Base-by-base conservation (phyloP, 2,329 filamentous ascomycete genomes). In the Huntiella decipiens region DNA sequence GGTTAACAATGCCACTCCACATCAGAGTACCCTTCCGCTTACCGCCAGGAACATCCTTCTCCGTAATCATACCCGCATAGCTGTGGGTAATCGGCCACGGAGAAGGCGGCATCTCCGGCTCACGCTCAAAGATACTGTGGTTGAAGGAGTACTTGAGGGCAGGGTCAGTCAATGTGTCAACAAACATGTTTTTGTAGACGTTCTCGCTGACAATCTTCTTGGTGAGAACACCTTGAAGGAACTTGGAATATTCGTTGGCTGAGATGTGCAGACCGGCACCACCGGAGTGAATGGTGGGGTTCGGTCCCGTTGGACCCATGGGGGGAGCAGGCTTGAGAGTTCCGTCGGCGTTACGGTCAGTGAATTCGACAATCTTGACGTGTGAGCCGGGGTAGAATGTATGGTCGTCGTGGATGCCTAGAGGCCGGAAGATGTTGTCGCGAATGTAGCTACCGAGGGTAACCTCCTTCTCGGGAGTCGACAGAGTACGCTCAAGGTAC, bases 211-310 rank as follows among this genome's bases (percentile, higher is more conserved):
- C 43, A 6, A 66, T 45, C 10, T 50, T 51, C 4, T 54, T 55
- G 4, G 52, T 50, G 5, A 67, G 52, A 11, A 66, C 38, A 0
- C 53, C 59, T 11, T 53, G 54, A 34, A 66, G 50, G 4, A 65
- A 57, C 41, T 49, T 53, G 12, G 56, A 56, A 48, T 65, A 66
- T 52, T 69, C 65, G 8, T 47, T 50, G 1, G 63, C 60, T 15
- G 61, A 66, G 3, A 60, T 60, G 51, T 60, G 66, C 15, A 67
- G 52, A 3, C 66, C 66, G 0, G 61, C 59, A 4, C 66, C 66
- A 11, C 64, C 66, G 49, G 61, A 61, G 47, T 66, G 62, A 3
- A 64, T 51, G 15, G 54, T 54, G 37, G 59, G 60, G 31, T 61
- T 54, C 7, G 51, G 51, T 0, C 58, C 57, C 3, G 52, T 43